phyloP scores from a whole-genome alignment of 495 filamentous ascomycete genomes.

The Penicillium macrosclerotiorum region DNA sequence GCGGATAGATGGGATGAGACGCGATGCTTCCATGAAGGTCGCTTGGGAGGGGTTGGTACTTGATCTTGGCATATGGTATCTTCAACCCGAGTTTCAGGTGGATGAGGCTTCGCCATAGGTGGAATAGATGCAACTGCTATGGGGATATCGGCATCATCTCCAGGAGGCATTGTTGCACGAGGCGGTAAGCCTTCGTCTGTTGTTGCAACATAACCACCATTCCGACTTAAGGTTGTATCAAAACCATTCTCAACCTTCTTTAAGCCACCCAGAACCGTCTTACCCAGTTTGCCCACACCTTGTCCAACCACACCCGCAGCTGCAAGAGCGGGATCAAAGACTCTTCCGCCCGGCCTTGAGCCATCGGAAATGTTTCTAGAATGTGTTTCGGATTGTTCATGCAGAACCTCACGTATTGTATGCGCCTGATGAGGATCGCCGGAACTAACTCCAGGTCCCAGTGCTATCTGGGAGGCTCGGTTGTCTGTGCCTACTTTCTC shows the following conservation, averaged over 20 bases:
- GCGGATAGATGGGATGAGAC: slow-evolving; percentile 23
- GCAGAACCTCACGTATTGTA: slow-evolving; percentile 64
- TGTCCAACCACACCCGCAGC: slow-evolving; percentile 53
- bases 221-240: slow-evolving; percentile 50
- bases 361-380: slow-evolving; percentile 26
- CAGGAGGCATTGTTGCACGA: background rate
- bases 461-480: slow-evolving; percentile 59
- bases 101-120: background rate
- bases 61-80: slow-evolving; percentile 3
- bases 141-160: background rate
- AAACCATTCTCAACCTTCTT: slow-evolving; percentile 44
- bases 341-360: slow-evolving; percentile 15
- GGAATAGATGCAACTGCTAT: no score
- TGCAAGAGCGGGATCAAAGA: slow-evolving; percentile 43
- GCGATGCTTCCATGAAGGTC: slow-evolving; percentile 46
- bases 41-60: slow-evolving; percentile 25
- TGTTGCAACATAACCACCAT: slow-evolving; percentile 48
- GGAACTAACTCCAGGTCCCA: slow-evolving; percentile 72
- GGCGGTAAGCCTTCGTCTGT: slow-evolving; percentile 7
- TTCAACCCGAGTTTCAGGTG: slow-evolving; percentile 3
- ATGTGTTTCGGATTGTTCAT: slow-evolving; percentile 20
- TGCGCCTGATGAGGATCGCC: slow-evolving; percentile 82
- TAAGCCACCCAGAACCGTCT: slow-evolving; percentile 50
- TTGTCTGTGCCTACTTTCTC: slow-evolving; percentile 46
- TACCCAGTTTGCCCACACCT: slow-evolving; percentile 59